phyloP scores from a whole-genome alignment of 495 filamentous ascomycete species.

The Parachaetomium inaequale region DNA sequence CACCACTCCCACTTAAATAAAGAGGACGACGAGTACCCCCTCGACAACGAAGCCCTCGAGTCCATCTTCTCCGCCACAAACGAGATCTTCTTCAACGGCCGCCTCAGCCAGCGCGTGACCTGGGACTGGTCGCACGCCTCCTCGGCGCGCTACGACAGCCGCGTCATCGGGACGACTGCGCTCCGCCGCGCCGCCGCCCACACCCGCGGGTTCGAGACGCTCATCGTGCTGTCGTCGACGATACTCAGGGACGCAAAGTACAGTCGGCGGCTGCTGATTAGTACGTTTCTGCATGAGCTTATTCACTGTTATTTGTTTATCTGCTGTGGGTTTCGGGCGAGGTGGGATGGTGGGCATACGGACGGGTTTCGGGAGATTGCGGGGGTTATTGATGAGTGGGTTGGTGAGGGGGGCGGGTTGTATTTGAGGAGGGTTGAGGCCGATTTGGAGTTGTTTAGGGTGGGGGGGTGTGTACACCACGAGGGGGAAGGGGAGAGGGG shows the following conservation, averaged over 20 bases:
- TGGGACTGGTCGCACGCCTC: slow-evolving; percentile 50
- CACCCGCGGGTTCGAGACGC: slow-evolving; percentile 48
- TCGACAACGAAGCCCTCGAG: slow-evolving; percentile 49
- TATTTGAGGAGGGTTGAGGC: slow-evolving; percentile 52
- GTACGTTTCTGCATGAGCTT: slow-evolving; percentile 56
- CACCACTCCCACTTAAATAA: background rate
- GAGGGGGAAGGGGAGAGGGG: background rate
- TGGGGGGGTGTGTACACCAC: background rate
- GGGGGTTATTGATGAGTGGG: slow-evolving; percentile 51
- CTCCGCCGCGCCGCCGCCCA: slow-evolving; percentile 38
- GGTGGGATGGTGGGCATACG: slow-evolving; percentile 51
- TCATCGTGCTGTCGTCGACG: slow-evolving; percentile 51
- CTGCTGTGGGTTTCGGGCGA: slow-evolving; percentile 48
- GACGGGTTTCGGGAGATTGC: slow-evolving; percentile 50
- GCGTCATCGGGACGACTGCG: slow-evolving; percentile 54
- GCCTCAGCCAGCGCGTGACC: slow-evolving; percentile 45
- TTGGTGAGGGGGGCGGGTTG: slow-evolving; percentile 42
- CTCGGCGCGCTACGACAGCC: slow-evolving; percentile 33
- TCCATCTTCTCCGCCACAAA: slow-evolving; percentile 51
- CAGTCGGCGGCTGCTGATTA: slow-evolving; percentile 52
- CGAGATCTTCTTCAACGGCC: slow-evolving; percentile 53
- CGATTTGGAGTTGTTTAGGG: slow-evolving; percentile 46
- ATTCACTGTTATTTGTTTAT: slow-evolving; percentile 58
- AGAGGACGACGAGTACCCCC: slow-evolving; percentile 30
- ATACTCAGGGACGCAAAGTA: slow-evolving; percentile 47